Evolutionary conservation across 331 rosid species (phyloP).

Genomic region (Rosa hybrid): DNA sequence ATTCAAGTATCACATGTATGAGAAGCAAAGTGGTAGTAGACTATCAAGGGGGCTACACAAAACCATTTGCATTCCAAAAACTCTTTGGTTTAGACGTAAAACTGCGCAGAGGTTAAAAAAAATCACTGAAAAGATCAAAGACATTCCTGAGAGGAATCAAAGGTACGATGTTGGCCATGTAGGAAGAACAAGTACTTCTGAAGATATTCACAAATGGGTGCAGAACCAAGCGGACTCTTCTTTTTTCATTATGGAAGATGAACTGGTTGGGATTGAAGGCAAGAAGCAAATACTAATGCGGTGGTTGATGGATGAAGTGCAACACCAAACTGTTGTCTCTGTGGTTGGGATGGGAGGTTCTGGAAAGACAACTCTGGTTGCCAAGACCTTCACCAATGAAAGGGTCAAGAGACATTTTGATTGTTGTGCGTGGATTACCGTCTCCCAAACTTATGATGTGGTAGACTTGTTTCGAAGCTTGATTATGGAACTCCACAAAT

Average conservation of each 20-base stretch:
- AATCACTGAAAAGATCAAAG: neutral
- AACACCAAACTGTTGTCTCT: neutral
- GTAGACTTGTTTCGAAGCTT: neutral
- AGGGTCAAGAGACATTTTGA: neutral
- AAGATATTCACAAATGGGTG: neutral
- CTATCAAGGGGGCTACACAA: neutral
- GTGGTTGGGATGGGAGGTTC: constrained; percentile 21
- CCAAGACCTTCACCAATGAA: neutral
- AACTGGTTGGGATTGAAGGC: neutral
- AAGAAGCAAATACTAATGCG: neutral
- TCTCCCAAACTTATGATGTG: neutral
- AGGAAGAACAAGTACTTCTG: neutral
- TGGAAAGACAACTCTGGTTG: constrained; percentile 17
- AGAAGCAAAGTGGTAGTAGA: too few relatives aligned
- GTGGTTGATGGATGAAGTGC: neutral
- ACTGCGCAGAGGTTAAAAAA: neutral
- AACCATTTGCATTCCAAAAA: neutral
- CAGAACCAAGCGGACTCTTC: neutral
- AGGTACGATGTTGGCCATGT: neutral
- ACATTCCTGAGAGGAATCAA: neutral
- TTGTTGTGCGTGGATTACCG: neutral
- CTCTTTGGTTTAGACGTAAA: neutral
- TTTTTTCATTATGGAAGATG: neutral
- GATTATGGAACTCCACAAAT: neutral
- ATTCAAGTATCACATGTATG: neutral